These are phyloP conservation scores for Postia placenta DNA, from an alignment of 768 basidiomycete species.

Conservation along the genomic window DNA sequence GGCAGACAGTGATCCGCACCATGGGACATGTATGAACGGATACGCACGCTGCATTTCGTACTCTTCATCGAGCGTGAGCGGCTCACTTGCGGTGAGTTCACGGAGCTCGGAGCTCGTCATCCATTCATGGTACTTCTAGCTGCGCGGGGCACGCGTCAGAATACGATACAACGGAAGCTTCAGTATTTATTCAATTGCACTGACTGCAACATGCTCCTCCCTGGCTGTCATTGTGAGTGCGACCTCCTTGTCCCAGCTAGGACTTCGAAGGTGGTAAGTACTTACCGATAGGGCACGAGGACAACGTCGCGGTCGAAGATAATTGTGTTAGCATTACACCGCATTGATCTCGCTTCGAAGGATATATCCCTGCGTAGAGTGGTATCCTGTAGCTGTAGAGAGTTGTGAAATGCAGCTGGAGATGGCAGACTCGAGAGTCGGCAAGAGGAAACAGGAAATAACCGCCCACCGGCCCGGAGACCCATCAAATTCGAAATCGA, in stretches of 20 bases:
- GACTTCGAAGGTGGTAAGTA: not conserved
- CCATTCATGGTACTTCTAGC: conserved; percentile 82
- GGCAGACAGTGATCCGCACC: too few species aligned
- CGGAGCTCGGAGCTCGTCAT: conserved; percentile 74
- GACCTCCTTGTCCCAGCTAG: too few species aligned
- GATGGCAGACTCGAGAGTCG: too few species aligned
- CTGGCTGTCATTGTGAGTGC: conserved; percentile 19
- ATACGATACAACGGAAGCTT: not conserved
- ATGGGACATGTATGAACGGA: too few species aligned
- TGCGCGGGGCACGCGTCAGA: conserved; percentile 6
- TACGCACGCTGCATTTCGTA: conserved; percentile 81
- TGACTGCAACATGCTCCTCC: conserved; percentile 35
- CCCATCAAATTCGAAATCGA: too few species aligned
- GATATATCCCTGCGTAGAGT: too few species aligned
- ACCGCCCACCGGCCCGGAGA: too few species aligned
- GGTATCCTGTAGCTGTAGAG: too few species aligned
- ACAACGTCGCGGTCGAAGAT: conserved; percentile 64
- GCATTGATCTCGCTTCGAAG: too few species aligned
- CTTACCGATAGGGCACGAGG: conserved; percentile 72
- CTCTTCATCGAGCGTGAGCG: conserved; percentile 73
- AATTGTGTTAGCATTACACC: conserved; percentile 56
- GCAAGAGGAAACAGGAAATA: too few species aligned
- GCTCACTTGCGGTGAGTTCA: conserved; percentile 79
- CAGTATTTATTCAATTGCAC: conserved; percentile 3
- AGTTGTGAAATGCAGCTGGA: too few species aligned